Percentiles rank a stretch among this genome's conserved stretches.
These are phyloP conservation scores for Colletotrichum navitas DNA, from an alignment of 2,329 filamentous ascomycete species.

Conservation along the genomic window DNA sequence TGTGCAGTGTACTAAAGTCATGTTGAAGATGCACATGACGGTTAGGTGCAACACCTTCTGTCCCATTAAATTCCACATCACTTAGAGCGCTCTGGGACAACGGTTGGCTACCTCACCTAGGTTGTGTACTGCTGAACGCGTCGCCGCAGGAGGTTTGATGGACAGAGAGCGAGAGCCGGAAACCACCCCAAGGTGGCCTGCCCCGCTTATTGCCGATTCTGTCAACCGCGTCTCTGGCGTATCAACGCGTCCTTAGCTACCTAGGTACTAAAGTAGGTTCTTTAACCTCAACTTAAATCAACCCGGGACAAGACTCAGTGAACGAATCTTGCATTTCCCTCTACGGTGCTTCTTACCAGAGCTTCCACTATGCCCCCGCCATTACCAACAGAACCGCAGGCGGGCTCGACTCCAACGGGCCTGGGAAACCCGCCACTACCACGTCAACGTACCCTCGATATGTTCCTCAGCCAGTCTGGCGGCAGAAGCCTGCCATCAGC, in stretches of 20 bases:
- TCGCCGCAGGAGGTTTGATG: not conserved
- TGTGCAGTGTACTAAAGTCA: not conserved
- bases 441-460: constrained; percentile 32
- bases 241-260: constrained; percentile 23
- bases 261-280: not conserved
- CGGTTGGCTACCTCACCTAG: too few relatives aligned
- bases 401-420: not conserved
- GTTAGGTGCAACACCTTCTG: too few relatives aligned
- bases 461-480: constrained; percentile 14
- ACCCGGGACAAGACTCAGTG: not conserved
- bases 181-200: constrained; percentile 3
- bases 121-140: not conserved
- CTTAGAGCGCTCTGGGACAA: not conserved
- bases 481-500: not conserved
- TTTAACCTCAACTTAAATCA: not conserved
- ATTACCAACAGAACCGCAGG: not conserved
- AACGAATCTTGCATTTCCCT: not conserved
- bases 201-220: constrained; percentile 26
- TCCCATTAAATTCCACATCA: not conserved
- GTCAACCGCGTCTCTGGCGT: constrained; percentile 19
- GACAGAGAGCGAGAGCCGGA: not conserved
- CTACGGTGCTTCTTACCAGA: not conserved
- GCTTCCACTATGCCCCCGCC: constrained; percentile 25
- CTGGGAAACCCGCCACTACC: not conserved
- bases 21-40: not conserved